These are phyloP conservation scores for Tricholoma matsutake DNA, from an alignment of 768 basidiomycete genomes.

Conservation along the genomic window DNA sequence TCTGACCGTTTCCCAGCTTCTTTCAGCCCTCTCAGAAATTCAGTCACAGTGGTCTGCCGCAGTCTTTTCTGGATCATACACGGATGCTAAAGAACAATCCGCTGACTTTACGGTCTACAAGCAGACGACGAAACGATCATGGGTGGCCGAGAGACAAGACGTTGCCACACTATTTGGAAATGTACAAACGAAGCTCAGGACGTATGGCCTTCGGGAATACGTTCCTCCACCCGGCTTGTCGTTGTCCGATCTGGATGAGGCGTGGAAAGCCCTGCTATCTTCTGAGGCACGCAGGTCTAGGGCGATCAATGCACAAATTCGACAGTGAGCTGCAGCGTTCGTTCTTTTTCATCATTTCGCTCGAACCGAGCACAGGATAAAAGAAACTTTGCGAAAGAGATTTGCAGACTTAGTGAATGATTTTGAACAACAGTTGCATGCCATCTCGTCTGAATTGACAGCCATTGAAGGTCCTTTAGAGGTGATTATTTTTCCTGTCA, in stretches of 20 bases:
- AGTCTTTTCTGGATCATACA: constrained; percentile 69
- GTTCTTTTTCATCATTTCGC: neutral
- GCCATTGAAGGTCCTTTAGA: constrained; percentile 75
- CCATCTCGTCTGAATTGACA: constrained; percentile 69
- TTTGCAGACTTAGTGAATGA: constrained; percentile 78
- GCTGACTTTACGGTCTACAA: constrained; percentile 77
- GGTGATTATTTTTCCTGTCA: constrained; percentile 35
- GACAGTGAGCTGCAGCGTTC: constrained; percentile 56
- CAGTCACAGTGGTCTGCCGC: constrained; percentile 69
- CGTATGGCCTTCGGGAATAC: constrained; percentile 85
- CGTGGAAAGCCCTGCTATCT: constrained; percentile 69
- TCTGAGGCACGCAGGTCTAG: constrained; percentile 77
- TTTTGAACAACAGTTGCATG: constrained; percentile 65
- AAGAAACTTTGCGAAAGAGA: constrained; percentile 71
- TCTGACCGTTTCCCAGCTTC: constrained; percentile 41
- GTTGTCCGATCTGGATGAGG: constrained; percentile 68
- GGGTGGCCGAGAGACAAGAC: constrained; percentile 90
- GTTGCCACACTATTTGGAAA: constrained; percentile 86
- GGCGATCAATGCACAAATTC: constrained; percentile 85
- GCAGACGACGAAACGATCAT: constrained; percentile 76
- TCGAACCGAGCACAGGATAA: constrained; percentile 55
- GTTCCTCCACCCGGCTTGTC: constrained; percentile 71
- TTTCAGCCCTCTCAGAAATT: constrained; percentile 62
- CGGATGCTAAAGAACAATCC: constrained; percentile 77
- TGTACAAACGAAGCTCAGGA: constrained; percentile 89